phyloP scores from a whole-genome alignment of 148 eudicot genomes.

The Cornus kousa region DNA sequence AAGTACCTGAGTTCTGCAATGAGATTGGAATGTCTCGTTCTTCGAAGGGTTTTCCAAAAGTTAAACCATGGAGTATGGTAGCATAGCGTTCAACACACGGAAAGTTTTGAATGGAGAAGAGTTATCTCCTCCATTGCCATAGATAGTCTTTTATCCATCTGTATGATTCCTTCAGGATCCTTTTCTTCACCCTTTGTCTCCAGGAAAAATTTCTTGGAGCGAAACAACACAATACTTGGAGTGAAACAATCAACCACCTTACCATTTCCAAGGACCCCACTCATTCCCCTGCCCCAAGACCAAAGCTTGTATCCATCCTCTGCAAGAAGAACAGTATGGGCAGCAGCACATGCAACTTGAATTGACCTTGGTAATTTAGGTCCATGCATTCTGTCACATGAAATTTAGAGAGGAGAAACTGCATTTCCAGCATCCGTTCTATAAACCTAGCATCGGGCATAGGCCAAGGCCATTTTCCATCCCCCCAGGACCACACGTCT shows the following conservation, averaged over 20 bases:
- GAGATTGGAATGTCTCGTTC: constrained; percentile 61
- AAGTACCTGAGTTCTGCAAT: constrained; percentile 30
- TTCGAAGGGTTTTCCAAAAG: constrained; percentile 68
- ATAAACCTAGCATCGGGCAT: constrained; percentile 66
- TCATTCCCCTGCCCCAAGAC: constrained; percentile 91
- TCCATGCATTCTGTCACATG: constrained; percentile 31
- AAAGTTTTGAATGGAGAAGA: constrained; percentile 48
- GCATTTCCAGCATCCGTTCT: constrained; percentile 74
- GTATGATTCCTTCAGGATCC: constrained; percentile 24
- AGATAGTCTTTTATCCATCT: constrained; percentile 36
- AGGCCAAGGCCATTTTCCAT: constrained; percentile 90
- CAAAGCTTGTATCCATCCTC: constrained; percentile 67
- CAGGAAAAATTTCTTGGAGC: constrained; percentile 26
- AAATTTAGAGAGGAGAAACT: constrained; percentile 46
- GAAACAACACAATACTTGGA: constrained; percentile 68
- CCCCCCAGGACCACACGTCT: constrained; percentile 93
- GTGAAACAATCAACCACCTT: constrained; percentile 41
- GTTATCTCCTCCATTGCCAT: constrained; percentile 53
- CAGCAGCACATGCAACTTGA: constrained; percentile 80
- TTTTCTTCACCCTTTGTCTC: constrained; percentile 25
- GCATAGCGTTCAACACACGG: constrained; percentile 58
- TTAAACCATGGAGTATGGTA: constrained; percentile 68
- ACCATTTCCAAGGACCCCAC: constrained; percentile 80
- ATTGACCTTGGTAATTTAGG: constrained; percentile 52
- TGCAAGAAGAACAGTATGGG: constrained; percentile 74